Conservation (phyloP, 176 grass and related monocot species). For the Ampelocalamus luodianensis region DNA sequence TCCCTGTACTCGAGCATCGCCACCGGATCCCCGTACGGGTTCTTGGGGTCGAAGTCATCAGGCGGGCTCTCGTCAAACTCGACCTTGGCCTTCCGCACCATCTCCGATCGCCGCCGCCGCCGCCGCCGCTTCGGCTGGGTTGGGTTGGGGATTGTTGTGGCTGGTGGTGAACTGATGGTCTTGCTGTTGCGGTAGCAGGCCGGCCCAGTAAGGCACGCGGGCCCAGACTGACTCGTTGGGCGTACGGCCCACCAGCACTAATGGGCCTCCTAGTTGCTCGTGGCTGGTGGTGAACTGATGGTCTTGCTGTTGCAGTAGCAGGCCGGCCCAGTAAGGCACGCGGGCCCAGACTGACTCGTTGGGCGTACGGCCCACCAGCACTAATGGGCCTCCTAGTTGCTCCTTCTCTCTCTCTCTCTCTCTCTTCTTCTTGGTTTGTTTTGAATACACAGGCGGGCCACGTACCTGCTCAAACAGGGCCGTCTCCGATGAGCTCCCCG, state of each 20-base stretch:
- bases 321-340: not conserved
- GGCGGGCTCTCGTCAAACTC: conserved; percentile 93
- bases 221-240: too few species aligned
- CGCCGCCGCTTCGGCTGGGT: not conserved
- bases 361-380: not conserved
- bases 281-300: too few species aligned
- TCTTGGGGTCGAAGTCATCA: conserved; percentile 84
- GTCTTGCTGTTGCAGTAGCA: not conserved
- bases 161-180: not conserved
- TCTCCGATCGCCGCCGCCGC: conserved; percentile 48
- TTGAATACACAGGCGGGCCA: not conserved
- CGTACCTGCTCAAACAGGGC: not conserved
- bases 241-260: too few species aligned
- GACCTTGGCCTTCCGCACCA: conserved; percentile 95
- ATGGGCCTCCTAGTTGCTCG: too few species aligned
- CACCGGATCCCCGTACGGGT: conserved; percentile 91
- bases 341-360: not conserved
- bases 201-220: too few species aligned
- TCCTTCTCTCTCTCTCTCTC: too few species aligned
- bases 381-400: too few species aligned
- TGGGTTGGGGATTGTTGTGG: conserved; percentile 7
- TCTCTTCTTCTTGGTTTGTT: too few species aligned
- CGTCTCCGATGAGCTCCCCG: conserved; percentile 73
- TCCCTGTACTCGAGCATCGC: conserved; percentile 97
- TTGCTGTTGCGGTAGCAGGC: too few species aligned